A percentile compares a stretch with the other conserved stretches of the same genome.
Conservation (phyloP, 345 rosid species). For the Camelina sativa region DNA sequence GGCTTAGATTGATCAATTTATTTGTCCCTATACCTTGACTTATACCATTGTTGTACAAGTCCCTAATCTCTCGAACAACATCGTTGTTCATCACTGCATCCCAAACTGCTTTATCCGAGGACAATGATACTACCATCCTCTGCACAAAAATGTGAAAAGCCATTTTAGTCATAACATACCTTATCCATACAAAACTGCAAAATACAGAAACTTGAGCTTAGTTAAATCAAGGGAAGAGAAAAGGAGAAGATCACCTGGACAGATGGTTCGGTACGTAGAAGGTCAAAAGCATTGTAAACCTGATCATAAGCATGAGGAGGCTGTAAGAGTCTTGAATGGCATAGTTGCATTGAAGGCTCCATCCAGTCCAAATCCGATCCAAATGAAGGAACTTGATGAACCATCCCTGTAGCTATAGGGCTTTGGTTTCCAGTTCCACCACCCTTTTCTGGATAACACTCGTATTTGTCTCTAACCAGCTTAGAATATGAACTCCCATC, state of each 20-base stretch:
- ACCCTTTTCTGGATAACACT: conserved; percentile 46
- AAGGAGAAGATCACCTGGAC: conserved; percentile 61
- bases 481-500: conserved; percentile 52
- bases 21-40: conserved; percentile 33
- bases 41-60: conserved; percentile 59
- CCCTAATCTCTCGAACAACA: conserved; percentile 73
- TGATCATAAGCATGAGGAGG: conserved; percentile 57
- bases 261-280: conserved; percentile 74
- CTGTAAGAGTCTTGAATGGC: conserved; percentile 55
- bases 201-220: conserved; percentile 5
- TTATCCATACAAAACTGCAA: neutral
- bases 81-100: conserved; percentile 86
- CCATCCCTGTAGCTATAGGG: conserved; percentile 43
- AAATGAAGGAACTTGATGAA: conserved; percentile 49
- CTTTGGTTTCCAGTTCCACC: conserved; percentile 44
- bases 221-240: conserved; percentile 3
- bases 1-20: neutral
- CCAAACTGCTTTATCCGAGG: conserved; percentile 92
- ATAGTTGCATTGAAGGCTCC: conserved; percentile 65
- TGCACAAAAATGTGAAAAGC: conserved; percentile 37
- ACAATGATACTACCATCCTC: conserved; percentile 86
- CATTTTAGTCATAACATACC: conserved; percentile 1
- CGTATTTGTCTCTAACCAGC: conserved; percentile 59
- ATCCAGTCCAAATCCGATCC: conserved; percentile 72
- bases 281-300: conserved; percentile 75